Base-by-base conservation (phyloP, 805 yeast genomes). In the Clavispora santaluciae region DNA sequence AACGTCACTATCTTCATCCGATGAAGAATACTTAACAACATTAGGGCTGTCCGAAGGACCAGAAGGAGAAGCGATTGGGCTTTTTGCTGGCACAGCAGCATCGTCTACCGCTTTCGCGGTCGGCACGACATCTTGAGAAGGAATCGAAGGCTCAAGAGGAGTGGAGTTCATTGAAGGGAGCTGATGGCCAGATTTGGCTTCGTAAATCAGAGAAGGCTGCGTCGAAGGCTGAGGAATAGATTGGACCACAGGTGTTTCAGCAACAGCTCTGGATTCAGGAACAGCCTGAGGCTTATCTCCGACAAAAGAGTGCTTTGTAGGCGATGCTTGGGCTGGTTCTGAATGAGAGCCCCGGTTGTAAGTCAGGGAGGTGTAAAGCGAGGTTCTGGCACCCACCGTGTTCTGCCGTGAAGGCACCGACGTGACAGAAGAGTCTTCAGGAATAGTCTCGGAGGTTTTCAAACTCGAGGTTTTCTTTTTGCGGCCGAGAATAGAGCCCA, bases 401-500 rank as follows among this genome's bases (percentile, higher is more conserved):
- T 41, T 42, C 35, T 28, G 50, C 20, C 47, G 35, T 2, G 50
- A 46, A 11, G 41, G 29, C 28, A 42, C 35, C 12, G 63, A 53
- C 17, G 54, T 43, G 16, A 59, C 46, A 6, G 69, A 61, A 11
- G 51, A 63, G 37, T 60, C 50, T 45, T 69, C 74, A 1, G 66
- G 66, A 30, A 66, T 64, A 6, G 62, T 46, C 20, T 59, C 62
- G 16, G 45, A 38, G 18, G 36, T 21, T 9, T 50, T 42, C 22
- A 45, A 35, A 39, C 33, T 30, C 35, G 68, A 66, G 46, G 70
- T 68, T 53, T 78, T 79, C 59, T 77, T 81, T 33, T 50, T 58
- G 48, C 79, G 75, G 34, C 84, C 81, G 53, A 86, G 79, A 46
- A 86, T 76, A 1, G 93, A 82, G 8, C 95, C 95, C 42, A 86